phyloP scores from a whole-genome alignment of 768 basidiomycete genomes.

The Flagelloscypha sp. region DNA sequence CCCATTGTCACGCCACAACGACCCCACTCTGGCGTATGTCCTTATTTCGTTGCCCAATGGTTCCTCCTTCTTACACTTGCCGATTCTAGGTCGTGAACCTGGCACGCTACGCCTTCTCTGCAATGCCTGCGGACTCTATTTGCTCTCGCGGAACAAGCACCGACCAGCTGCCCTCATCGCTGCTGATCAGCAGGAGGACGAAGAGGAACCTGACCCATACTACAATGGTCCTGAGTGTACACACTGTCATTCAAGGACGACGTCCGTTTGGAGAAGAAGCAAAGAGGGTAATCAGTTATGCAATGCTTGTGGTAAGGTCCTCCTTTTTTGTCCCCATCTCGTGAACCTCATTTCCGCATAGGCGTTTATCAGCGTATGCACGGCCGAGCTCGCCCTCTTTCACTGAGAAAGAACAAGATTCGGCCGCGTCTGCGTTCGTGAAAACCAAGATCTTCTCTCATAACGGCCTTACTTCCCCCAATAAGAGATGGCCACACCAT shows the following conservation, averaged over 20 bases:
- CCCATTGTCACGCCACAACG: slow-evolving; percentile 6
- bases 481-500: too few species aligned
- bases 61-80: too few species aligned
- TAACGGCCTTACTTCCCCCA: too few species aligned
- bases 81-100: slow-evolving; percentile 6
- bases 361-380: too few species aligned
- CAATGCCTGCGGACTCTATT: slow-evolving; percentile 9
- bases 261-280: slow-evolving; percentile 1
- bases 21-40: slow-evolving; percentile 9
- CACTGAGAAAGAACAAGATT: too few species aligned
- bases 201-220: slow-evolving; percentile 2
- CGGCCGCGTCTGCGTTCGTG: too few species aligned
- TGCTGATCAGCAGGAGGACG: too few species aligned
- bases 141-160: slow-evolving; percentile 2
- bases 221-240: slow-evolving; percentile 3
- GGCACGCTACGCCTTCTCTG: slow-evolving; percentile 3
- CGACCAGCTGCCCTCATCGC: slow-evolving; percentile 3
- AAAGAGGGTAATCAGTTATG: slow-evolving; percentile 1
- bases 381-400: too few species aligned
- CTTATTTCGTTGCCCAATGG: too few species aligned
- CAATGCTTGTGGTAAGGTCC: slow-evolving; percentile 6
- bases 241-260: slow-evolving; percentile 1
- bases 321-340: too few species aligned
- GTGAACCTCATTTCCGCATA: too few species aligned
- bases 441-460: too few species aligned